Percentiles rank a stretch among this genome's conserved stretches.
Evolutionary conservation across 2,329 filamentous ascomycete genomes (phyloP).

Genomic region (Botrytis squamosa): DNA sequence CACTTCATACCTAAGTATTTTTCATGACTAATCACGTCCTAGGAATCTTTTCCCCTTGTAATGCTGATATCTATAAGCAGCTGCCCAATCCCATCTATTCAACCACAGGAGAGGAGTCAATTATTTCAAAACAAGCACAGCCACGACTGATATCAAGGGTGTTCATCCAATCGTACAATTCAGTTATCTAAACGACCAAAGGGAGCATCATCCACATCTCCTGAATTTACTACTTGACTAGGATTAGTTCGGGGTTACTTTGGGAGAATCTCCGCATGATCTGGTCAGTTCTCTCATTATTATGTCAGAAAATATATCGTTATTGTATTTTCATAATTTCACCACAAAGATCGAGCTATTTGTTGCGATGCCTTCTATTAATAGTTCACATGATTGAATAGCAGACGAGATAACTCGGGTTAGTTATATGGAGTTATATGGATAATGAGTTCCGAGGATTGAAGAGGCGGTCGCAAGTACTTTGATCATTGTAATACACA

Average conservation of each 20-base stretch:
- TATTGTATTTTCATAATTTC: not conserved
- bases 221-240: slow-evolving; percentile 13
- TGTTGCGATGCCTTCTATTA: not conserved
- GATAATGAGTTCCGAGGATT: not conserved
- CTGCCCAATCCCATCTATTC: not conserved
- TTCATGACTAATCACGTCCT: slow-evolving; percentile 3
- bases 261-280: slow-evolving; percentile 20
- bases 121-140: slow-evolving; percentile 18
- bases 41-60: not conserved
- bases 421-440: too few species aligned
- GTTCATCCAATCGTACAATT: not conserved
- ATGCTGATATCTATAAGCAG: not conserved
- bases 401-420: not conserved
- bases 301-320: slow-evolving; percentile 5
- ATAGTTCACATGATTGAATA: slow-evolving; percentile 14
- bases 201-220: not conserved
- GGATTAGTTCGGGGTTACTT: slow-evolving; percentile 10
- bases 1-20: not conserved
- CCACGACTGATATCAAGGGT: slow-evolving; percentile 12
- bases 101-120: slow-evolving; percentile 7
- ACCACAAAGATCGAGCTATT: not conserved
- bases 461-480: slow-evolving; percentile 3
- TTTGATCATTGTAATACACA: slow-evolving; percentile 2
- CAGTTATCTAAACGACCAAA: not conserved
- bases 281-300: slow-evolving; percentile 10